Evolutionary conservation across 176 grass and related monocot species (phyloP).

Genomic region (Eremochloa ophiuroides): DNA sequence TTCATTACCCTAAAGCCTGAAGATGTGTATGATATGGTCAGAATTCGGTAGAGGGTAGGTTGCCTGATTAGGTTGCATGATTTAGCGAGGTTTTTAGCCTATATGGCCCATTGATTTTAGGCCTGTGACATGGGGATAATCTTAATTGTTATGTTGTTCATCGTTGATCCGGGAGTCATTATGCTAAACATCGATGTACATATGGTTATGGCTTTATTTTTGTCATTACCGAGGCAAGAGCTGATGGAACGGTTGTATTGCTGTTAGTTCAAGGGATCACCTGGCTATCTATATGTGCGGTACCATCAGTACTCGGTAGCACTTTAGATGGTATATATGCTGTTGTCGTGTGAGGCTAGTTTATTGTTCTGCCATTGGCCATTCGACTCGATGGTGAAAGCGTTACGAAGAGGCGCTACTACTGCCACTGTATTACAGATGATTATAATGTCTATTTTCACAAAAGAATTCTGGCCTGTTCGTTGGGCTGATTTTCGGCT

Average conservation of each 20-base stretch:
- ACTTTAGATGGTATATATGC: not conserved
- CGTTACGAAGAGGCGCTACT: no score
- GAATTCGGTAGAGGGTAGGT: constrained; percentile 25
- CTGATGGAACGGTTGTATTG: not conserved
- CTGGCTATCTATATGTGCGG: not conserved
- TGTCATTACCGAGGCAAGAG: not conserved
- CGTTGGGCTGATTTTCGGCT: no score
- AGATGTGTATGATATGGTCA: not conserved
- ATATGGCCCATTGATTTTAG: constrained; percentile 53
- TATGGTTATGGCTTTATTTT: constrained; percentile 27
- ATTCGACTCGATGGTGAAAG: no score
- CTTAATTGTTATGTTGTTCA: constrained; percentile 24
- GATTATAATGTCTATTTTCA: no score
- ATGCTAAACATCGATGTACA: constrained; percentile 40
- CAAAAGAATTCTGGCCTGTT: no score
- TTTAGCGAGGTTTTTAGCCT: constrained; percentile 34
- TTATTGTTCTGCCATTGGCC: not conserved
- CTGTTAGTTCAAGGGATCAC: not conserved
- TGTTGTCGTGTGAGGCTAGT: not conserved
- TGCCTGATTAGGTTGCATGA: constrained; percentile 31
- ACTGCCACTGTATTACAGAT: no score
- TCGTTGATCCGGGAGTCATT: constrained; percentile 14
- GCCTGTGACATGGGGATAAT: constrained; percentile 36
- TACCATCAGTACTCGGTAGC: not conserved
- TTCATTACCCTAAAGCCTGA: constrained; percentile 1